Base-by-base conservation (phyloP, 345 rosid species). In the Arabis alpina region DNA sequence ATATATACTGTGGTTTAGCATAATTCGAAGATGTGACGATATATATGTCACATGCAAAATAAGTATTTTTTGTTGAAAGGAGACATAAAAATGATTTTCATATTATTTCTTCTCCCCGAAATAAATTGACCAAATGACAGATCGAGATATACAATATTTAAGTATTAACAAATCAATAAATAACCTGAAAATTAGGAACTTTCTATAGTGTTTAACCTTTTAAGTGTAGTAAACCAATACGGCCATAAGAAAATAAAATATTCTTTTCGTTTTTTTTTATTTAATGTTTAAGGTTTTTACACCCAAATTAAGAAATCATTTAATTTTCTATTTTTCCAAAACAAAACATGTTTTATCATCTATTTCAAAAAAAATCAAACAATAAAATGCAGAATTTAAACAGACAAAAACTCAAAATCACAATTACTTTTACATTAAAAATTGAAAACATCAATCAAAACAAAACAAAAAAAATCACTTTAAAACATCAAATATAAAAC, bases 41-140 rank as follows among this genome's bases (percentile, higher is more conserved):
- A 25, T 28, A 16, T 28, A 16, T 48, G 39, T 56, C 60, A 56
- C 60, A 65, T 64, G 60, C 49, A 28, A 59, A 54, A 44, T 63
- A 25, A 44, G 11, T 54, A 36, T 3, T 42, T 61, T 44, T 27
- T 11, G 54, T 42, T 61, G 54, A 50, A 32, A 50, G 23, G 54
- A 14, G 61, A 62, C 37, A 52, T 10, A 1, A 28, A 52, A 59
- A 41, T 41, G 5, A 16, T 70, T 51, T 28, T 28, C 8, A 19
- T 61, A 70, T 10, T 60, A 27, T 50, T 27, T 2, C 24, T 19
- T 59, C 19, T 2, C 40, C 51, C 7, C 41, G 1, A 12, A 28
- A 48, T 40, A 58, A 32, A 10, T 40, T 70, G 74, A 59, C 30
- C 52, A 51, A 49, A 58, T 15, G 19, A 58, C 42, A 27, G 15